Conservation (phyloP, 306 rosid genomes). For the Cucurbita ficifolia region DNA sequence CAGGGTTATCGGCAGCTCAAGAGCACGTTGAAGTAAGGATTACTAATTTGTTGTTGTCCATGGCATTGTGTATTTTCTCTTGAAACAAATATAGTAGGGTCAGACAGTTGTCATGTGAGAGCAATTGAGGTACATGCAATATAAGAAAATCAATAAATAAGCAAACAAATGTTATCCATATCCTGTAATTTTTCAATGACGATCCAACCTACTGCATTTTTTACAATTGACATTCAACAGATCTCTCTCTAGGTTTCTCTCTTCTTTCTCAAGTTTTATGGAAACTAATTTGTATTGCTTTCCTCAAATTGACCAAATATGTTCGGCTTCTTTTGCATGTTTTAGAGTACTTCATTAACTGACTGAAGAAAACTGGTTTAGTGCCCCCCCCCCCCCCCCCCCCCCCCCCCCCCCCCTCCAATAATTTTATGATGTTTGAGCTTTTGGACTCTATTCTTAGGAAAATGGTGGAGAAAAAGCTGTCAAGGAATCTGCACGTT, state of each 20-base stretch:
- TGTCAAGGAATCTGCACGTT: neutral
- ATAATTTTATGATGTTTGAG: neutral
- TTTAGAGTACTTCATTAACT: neutral
- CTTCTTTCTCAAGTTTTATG: neutral
- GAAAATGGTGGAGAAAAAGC: neutral
- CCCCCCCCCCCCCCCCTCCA: neutral
- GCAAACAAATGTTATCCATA: neutral
- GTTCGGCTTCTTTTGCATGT: neutral
- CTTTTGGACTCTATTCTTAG: constrained; percentile 4
- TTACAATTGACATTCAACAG: neutral
- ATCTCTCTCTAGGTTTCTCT: neutral
- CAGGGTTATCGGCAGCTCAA: constrained; percentile 25
- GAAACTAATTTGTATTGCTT: neutral
- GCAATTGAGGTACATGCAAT: neutral
- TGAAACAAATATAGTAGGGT: neutral
- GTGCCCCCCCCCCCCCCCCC: neutral
- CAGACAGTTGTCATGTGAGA: neutral
- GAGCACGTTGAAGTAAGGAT: constrained; percentile 33
- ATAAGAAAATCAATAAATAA: neutral
- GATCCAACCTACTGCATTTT: neutral
- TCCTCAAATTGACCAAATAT: neutral
- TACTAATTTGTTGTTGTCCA: neutral
- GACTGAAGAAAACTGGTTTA: neutral
- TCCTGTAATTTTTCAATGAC: neutral
- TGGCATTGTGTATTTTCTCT: neutral